Evolutionary conservation across 805 yeast genomes (phyloP), one percentile per base, ranked within the genome.

Genomic region (Yarrowia porcina): DNA sequence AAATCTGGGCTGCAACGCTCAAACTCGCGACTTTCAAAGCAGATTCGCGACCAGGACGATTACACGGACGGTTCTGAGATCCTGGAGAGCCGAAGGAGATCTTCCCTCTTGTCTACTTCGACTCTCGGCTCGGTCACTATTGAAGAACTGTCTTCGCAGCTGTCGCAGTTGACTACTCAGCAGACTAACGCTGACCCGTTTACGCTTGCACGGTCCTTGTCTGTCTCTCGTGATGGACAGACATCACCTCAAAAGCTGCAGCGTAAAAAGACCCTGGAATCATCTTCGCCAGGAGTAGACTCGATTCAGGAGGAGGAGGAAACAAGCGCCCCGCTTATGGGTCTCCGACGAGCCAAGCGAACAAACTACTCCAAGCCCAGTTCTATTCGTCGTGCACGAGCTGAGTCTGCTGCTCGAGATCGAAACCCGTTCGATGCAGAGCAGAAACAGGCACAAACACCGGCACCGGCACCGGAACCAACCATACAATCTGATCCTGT

Each of bases 111-210:
- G 23, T 50, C 67, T 8, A 61, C 66, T 10, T 18, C 60, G 13
- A 33, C 63, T 9, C 49, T 60, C 12, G 45, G 47, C 12, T 35
- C 42, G 3, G 63, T 57, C 41, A 64, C 66, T 13, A 67, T 72
- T 13, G 67, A 66, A 42, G 69, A 73, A 23, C 72, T 74, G 33
- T 66, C 71, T 13, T 70, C 72, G 30, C 69, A 74, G 18, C 87
- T 96, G 2, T 83, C 77, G 65, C 97, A 92, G 72, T 77, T 92
- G 62, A 88, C 89, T 66, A 83, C 81, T 76, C 91, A 49, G 84
- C 93, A 0, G 87, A 85, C 66, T 77, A 85, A 90, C 4, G 82
- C 86, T 39, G 96, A 90, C 75, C 96, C 96, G 0, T 86, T 87
- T 5, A 84, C 96, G 0, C 77, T 90, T 63, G 97, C 96, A 0